These are phyloP conservation scores for Hyaloscypha hepaticicola DNA, from an alignment of 495 filamentous ascomycete genomes.

Conservation along the genomic window DNA sequence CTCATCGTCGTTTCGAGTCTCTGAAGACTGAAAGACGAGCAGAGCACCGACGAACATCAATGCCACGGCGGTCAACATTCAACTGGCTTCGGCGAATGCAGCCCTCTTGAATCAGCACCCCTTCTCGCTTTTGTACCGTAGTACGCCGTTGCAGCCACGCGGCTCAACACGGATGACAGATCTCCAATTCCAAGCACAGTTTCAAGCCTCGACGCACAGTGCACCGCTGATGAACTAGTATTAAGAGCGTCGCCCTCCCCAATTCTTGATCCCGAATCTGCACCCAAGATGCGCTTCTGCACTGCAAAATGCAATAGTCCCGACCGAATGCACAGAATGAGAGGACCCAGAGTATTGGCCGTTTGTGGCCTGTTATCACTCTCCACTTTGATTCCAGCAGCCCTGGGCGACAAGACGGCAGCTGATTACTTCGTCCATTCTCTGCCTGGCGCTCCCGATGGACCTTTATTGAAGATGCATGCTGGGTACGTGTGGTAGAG, in stretches of 20 bases:
- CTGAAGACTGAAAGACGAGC: no score
- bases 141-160: background rate
- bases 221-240: constrained; percentile 1
- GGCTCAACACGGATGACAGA: background rate
- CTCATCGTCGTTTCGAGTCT: no score
- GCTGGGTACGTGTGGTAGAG: constrained; percentile 68
- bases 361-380: constrained; percentile 24
- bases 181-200: background rate
- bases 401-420: constrained; percentile 52
- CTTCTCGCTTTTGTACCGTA: background rate
- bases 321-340: background rate
- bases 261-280: background rate
- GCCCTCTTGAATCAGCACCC: background rate
- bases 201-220: background rate
- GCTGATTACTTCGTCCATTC: constrained; percentile 87
- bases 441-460: constrained; percentile 81
- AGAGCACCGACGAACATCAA: background rate
- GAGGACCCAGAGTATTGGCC: constrained; percentile 6
- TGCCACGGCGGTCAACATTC: background rate
- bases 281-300: constrained; percentile 30
- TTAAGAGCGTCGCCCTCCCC: background rate
- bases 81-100: background rate
- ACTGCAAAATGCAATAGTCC: constrained; percentile 3
- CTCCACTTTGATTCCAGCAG: constrained; percentile 16
- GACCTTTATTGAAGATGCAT: constrained; percentile 90